These are phyloP conservation scores for Fusarium nygamai DNA, from an alignment of 2,329 filamentous ascomycete genomes.

Conservation along the genomic window DNA sequence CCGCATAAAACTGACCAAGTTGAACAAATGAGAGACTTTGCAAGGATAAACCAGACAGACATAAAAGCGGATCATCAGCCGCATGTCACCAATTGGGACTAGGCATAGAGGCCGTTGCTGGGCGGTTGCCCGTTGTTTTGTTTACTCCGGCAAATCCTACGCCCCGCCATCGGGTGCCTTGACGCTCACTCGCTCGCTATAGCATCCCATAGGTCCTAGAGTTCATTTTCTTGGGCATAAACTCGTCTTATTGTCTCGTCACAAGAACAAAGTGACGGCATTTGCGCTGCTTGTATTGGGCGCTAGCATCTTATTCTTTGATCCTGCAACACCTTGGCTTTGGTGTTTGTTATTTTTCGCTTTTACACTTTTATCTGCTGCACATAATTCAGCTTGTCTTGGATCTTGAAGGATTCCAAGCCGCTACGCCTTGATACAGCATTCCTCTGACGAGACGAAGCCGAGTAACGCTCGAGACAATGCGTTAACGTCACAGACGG, in stretches of 20 bases:
- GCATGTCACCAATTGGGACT: conserved; percentile 38
- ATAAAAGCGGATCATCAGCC: conserved; percentile 23
- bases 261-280: conserved; percentile 34
- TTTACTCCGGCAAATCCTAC: conserved; percentile 44
- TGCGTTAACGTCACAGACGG: conserved; percentile 45
- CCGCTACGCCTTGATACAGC: conserved; percentile 26
- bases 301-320: conserved; percentile 29
- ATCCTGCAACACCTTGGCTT: conserved; percentile 12
- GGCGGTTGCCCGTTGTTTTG: conserved; percentile 48
- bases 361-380: background rate
- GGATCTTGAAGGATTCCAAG: conserved; percentile 21
- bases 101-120: conserved; percentile 43
- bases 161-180: conserved; percentile 36
- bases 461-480: conserved; percentile 44
- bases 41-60: conserved; percentile 29
- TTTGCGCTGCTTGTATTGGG: conserved; percentile 12
- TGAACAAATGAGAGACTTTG: conserved; percentile 23
- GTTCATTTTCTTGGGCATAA: conserved; percentile 35
- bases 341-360: conserved; percentile 17
- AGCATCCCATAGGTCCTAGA: conserved; percentile 6
- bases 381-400: conserved; percentile 38
- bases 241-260: conserved; percentile 31
- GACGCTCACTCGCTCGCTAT: conserved; percentile 25
- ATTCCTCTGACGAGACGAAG: conserved; percentile 34
- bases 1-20: conserved; percentile 16